Conservation (phyloP, 1,284 basidiomycete species). For the Apiotrichum mycotoxinovorans region DNA sequence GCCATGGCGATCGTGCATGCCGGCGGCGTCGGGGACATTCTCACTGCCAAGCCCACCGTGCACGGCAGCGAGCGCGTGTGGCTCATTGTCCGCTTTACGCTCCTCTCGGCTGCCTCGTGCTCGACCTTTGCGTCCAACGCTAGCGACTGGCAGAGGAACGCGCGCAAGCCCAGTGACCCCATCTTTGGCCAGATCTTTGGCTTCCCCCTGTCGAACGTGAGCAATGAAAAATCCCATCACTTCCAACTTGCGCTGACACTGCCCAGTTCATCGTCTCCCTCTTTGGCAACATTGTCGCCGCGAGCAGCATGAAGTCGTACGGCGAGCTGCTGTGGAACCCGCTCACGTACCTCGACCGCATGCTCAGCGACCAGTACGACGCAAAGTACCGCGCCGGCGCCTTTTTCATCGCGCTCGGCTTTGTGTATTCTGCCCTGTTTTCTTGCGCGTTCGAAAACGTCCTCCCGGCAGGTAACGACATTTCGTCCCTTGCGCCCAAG, state of each 20-base stretch:
- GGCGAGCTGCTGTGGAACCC: conserved; percentile 73
- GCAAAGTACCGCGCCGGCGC: conserved; percentile 63
- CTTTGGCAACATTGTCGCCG: conserved; percentile 75
- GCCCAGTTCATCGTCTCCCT: conserved; percentile 60
- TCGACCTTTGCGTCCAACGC: conserved; percentile 59
- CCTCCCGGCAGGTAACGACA: conserved; percentile 30
- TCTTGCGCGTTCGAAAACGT: conserved; percentile 37
- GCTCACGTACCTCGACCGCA: conserved; percentile 65
- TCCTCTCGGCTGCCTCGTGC: conserved; percentile 69
- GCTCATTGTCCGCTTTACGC: conserved; percentile 64
- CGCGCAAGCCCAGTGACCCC: conserved; percentile 58
- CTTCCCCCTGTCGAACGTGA: conserved; percentile 43
- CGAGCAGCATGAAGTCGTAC: conserved; percentile 67
- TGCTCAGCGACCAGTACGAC: conserved; percentile 64
- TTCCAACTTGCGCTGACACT: conserved; percentile 4
- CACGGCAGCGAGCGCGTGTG: conserved; percentile 30
- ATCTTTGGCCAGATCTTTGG: conserved; percentile 33
- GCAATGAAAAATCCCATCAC: neutral
- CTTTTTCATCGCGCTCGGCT: conserved; percentile 64
- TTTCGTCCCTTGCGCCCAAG: conserved; percentile 55
- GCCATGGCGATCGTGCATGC: conserved; percentile 26
- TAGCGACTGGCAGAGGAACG: conserved; percentile 66
- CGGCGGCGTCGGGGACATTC: conserved; percentile 63
- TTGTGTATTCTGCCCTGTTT: conserved; percentile 35
- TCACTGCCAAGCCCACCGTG: conserved; percentile 69